Evolutionary conservation across 2,329 filamentous ascomycete species (phyloP).

Genomic region (Chaetomium strumarium): DNA sequence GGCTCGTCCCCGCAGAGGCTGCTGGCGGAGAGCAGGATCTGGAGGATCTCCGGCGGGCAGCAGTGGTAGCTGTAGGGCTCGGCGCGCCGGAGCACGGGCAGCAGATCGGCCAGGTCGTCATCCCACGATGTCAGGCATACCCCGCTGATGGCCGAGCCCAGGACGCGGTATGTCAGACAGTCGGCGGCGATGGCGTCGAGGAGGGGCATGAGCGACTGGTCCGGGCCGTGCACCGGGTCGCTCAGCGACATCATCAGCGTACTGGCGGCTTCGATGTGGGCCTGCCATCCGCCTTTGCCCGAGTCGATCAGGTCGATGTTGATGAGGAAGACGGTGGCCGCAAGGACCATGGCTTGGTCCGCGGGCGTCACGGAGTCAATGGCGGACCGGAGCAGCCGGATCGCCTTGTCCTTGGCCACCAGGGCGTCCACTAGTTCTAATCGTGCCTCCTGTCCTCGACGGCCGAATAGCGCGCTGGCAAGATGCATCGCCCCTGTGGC

Average conservation of each 20-base stretch:
- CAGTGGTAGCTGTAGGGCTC: constrained; percentile 43
- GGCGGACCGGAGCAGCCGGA: constrained; percentile 37
- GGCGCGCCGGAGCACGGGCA: constrained; percentile 35
- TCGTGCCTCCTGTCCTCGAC: constrained; percentile 24
- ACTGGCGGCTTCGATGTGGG: constrained; percentile 42
- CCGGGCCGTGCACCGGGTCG: constrained; percentile 2
- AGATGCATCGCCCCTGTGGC: constrained; percentile 45
- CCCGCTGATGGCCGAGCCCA: constrained; percentile 39
- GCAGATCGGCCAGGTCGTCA: constrained; percentile 34
- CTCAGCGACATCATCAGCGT: constrained; percentile 39
- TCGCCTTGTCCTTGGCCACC: constrained; percentile 40
- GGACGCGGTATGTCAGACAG: constrained; percentile 44
- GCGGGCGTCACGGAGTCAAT: constrained; percentile 34
- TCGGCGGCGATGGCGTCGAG: constrained; percentile 43
- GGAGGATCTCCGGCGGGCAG: constrained; percentile 39
- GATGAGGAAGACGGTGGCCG: constrained; percentile 44
- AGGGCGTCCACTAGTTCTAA: constrained; percentile 38
- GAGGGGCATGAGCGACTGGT: constrained; percentile 31
- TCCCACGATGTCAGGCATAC: constrained; percentile 28
- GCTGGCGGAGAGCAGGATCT: constrained; percentile 39
- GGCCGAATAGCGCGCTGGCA: constrained; percentile 35
- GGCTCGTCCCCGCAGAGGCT: constrained; percentile 29
- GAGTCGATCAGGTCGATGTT: constrained; percentile 47
- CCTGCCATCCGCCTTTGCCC: constrained; percentile 42
- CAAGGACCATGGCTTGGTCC: constrained; percentile 33